phyloP scores from a whole-genome alignment of 768 basidiomycete species.

The Tricholoma hemisulphureum region DNA sequence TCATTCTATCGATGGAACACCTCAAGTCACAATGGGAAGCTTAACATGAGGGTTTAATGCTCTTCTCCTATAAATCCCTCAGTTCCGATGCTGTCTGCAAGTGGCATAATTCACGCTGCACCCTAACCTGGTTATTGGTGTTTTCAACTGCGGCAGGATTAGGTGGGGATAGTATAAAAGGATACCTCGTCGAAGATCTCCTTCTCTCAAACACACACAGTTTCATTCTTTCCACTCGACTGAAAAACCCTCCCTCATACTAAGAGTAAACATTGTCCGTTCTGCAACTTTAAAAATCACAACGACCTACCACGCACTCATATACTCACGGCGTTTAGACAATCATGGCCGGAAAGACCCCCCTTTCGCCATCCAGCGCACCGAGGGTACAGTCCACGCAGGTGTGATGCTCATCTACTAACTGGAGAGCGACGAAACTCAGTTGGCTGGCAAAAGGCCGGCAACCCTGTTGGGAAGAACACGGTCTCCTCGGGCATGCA shows the following conservation, averaged over 20 bases:
- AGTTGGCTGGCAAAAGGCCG: background rate
- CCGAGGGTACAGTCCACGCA: background rate
- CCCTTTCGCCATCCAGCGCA: background rate
- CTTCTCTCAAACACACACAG: background rate
- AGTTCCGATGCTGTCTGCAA: conserved; percentile 1
- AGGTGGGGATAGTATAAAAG: background rate
- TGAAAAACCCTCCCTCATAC: background rate
- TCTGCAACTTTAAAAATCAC: background rate
- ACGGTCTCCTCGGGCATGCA: background rate
- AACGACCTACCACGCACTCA: background rate
- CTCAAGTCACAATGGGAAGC: background rate
- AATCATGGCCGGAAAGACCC: background rate
- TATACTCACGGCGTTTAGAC: background rate
- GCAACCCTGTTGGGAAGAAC: background rate
- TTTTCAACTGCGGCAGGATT: background rate
- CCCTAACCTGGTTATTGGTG: background rate
- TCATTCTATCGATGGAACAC: background rate
- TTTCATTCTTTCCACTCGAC: background rate
- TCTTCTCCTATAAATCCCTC: background rate
- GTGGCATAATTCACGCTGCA: conserved; percentile 2
- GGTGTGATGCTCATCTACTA: background rate
- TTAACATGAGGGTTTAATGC: background rate
- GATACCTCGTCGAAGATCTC: background rate
- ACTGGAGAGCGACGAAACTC: background rate
- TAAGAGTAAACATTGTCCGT: background rate